phyloP scores from a whole-genome alignment of 306 rosid species.

The Gynostemma pentaphyllum region DNA sequence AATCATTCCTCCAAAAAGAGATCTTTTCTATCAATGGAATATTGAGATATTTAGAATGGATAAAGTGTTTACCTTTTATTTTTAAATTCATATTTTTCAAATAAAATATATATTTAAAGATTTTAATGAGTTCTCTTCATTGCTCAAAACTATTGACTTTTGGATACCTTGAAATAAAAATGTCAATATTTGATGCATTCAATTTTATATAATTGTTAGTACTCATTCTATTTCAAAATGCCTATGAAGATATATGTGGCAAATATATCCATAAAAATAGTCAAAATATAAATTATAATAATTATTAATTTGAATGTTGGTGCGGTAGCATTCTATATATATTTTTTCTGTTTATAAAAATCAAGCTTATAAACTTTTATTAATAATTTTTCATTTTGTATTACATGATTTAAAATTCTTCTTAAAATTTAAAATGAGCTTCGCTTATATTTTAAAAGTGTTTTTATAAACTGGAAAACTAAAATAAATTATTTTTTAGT shows the following conservation, averaged over 20 bases:
- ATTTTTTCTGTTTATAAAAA: too few species aligned
- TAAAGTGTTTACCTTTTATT: not conserved
- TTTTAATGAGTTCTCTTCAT: not conserved
- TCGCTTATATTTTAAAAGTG: too few species aligned
- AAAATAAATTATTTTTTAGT: too few species aligned
- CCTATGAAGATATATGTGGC: not conserved
- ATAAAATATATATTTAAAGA: not conserved
- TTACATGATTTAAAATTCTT: too few species aligned
- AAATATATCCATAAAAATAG: too few species aligned
- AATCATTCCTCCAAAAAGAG: not conserved
- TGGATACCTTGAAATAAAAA: not conserved
- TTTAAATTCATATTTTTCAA: too few species aligned
- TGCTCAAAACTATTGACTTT: slow-evolving; percentile 3
- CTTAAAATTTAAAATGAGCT: too few species aligned
- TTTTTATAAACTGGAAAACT: too few species aligned
- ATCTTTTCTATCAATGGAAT: not conserved
- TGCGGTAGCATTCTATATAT: too few species aligned
- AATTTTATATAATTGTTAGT: not conserved
- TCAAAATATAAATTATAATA: not conserved
- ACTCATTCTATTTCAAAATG: slow-evolving; percentile 2
- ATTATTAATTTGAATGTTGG: too few species aligned
- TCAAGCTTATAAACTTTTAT: too few species aligned
- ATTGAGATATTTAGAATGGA: not conserved
- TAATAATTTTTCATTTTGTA: too few species aligned
- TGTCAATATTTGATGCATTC: not conserved